Conservation (phyloP, 345 rosid species). For the Linum tenue region DNA sequence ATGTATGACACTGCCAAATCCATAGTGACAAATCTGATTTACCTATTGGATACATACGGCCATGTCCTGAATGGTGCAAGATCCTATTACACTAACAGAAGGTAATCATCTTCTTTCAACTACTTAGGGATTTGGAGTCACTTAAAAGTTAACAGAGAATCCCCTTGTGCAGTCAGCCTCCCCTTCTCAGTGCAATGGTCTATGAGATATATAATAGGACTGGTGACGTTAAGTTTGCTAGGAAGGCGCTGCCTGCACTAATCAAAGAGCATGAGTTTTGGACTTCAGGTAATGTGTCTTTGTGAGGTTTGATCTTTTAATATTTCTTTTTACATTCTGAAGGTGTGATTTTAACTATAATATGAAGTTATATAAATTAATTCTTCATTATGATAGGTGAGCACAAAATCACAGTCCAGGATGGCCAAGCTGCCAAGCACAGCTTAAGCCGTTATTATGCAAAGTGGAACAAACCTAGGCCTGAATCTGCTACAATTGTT, state of each 20-base stretch:
- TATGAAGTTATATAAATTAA: neutral
- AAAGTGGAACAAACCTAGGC: slow-evolving; percentile 85
- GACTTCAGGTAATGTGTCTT: slow-evolving; percentile 47
- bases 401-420: slow-evolving; percentile 52
- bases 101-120: slow-evolving; percentile 30
- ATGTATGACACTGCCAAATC: slow-evolving; percentile 73
- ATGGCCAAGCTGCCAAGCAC: slow-evolving; percentile 38
- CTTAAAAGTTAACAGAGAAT: neutral
- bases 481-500: slow-evolving; percentile 54
- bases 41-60: slow-evolving; percentile 55
- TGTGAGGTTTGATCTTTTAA: neutral
- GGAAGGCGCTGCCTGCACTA: slow-evolving; percentile 52
- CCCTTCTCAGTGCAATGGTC: slow-evolving; percentile 84
- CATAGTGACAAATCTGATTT: slow-evolving; percentile 62
- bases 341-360: neutral
- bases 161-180: slow-evolving; percentile 60
- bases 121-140: neutral
- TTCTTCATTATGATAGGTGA: slow-evolving; percentile 32
- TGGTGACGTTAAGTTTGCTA: slow-evolving; percentile 47
- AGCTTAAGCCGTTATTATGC: slow-evolving; percentile 70
- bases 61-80: slow-evolving; percentile 73
- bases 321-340: neutral
- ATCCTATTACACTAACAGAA: slow-evolving; percentile 73
- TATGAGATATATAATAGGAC: slow-evolving; percentile 51
- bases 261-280: slow-evolving; percentile 69